Evolutionary conservation across 208 protist genomes (phyloP).

Genomic region (Crithidia thermophila): DNA sequence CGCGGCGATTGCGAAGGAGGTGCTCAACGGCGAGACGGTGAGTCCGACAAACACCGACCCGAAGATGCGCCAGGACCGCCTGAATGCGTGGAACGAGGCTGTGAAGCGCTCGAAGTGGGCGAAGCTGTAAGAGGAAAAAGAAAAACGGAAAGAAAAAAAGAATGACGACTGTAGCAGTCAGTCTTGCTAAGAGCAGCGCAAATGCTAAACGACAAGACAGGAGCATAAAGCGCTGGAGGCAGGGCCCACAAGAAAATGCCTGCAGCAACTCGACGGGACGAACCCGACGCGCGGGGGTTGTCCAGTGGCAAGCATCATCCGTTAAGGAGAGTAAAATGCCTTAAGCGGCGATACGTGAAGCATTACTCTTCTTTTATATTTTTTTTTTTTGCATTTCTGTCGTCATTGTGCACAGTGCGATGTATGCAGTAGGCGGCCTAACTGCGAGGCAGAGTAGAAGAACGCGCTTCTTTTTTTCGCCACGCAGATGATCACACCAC

Average conservation of each 20-base stretch:
- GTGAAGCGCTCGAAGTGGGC: slow-evolving; percentile 62
- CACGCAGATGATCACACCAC: no score
- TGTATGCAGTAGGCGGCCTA: no score
- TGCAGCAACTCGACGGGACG: no score
- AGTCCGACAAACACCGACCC: slow-evolving; percentile 28
- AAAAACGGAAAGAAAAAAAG: not conserved
- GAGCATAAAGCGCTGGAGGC: no score
- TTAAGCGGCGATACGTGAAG: no score
- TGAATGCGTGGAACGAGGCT: slow-evolving; percentile 58
- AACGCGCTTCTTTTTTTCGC: not conserved
- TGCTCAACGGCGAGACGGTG: slow-evolving; percentile 39
- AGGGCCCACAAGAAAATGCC: no score
- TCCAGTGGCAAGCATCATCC: no score
- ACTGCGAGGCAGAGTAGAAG: not conserved
- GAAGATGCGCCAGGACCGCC: slow-evolving; percentile 32
- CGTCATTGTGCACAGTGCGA: no score
- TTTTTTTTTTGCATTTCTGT: slow-evolving; percentile 10
- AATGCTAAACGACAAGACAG: no score
- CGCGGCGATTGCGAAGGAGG: slow-evolving; percentile 22
- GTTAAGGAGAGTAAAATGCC: no score
- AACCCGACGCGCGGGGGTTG: no score
- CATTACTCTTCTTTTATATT: not conserved
- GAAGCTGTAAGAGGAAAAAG: slow-evolving; percentile 48
- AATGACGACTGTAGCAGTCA: not conserved
- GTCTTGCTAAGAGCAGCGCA: no score